Base-by-base conservation (phyloP, 2,329 filamentous ascomycete genomes). In the Diplodia scrobiculata region DNA sequence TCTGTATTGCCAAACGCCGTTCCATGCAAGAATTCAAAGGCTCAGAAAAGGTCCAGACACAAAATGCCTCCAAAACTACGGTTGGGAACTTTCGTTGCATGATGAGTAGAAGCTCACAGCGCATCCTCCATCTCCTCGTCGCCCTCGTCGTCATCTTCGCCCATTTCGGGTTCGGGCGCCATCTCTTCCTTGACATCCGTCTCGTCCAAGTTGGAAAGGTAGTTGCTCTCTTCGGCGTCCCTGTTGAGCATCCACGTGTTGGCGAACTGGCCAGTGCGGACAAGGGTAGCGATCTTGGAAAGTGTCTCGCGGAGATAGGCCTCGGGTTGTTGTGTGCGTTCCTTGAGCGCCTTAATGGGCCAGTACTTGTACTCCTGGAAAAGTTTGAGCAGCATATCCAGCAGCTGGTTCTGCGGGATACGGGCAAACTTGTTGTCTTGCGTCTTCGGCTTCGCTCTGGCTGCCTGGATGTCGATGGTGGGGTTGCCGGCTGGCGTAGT, bases 291-390 rank as follows among this genome's bases (percentile, higher is more conserved):
- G 67, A 98, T 86, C 73, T 92, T 88, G 69, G 93, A 90, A 70
- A 99, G 80, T 0, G 89, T 89, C 75, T 95, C 87, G 65, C 94
- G 92, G 68, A 99, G 86, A 77, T 93, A 98, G n/a, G 90, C 88
- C 76, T 98, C 95, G 1, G 95, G 95, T 79, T 99, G 95, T 67
- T 89, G 86, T 47, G 96, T 86, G 68, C 85, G 82, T 60, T 87
- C 84, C 69, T 92, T 91, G 71, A 99, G 85, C 5, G 90, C 87
- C 74, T 91, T 93, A 83, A 98, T 91, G n/a, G 90, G 88, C 93
- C 94, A 99, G 79, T 95, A 98, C 72, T 89, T 88, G 83, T 90
- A 96, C 73, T 90, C 83, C 66, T 89, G 86, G 86, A 97, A 99
- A 75, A 89, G 90, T 58, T 85, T 81, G 81, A 94, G 92, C 68